Base-by-base conservation (phyloP, 345 rosid genomes). In the Populus ilicifolia region DNA sequence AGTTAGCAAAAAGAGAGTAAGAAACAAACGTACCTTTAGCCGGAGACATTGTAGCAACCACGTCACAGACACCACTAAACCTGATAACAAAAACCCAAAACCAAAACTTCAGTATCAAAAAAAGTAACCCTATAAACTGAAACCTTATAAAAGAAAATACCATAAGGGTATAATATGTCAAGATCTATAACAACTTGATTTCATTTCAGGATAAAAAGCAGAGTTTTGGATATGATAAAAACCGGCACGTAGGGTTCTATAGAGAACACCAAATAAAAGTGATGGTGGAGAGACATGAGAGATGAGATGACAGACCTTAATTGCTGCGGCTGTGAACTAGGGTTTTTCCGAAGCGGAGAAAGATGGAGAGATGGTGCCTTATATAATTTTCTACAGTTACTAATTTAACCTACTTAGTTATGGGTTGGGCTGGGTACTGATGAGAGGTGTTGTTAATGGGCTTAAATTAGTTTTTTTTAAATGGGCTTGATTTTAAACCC, bases 11-110 rank as follows among this genome's bases (percentile, higher is more conserved):
- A 44, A 39, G 11, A 2, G 8, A 43, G 71, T 13, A 18, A 35
- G 67, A 38, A 13, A 1, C 3, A 35, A 36, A 70, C 43, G 13
- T 76, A 84, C 87, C 89, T 84, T 82, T 86, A 8, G 68, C 72
- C 5, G 87, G 89, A 80, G 89, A 81, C 89, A 86, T 86, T 76
- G 76, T 27, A 62, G 43, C 2, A 63, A 70, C 35, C 33, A 35
- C 65, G 46, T 35, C 54, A 43, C 43, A 62, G 27, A 46, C 17
- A 33, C 65, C 23, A 39, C 14, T 23, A 43, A 10, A 69, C 54
- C 72, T 69, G 52, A 13, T 3, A 59, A n/a, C 6, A 59, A 69
- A 9, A 69, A 8, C 66, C 33, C 11, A 36, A 36, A 38, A 72
- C 2, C 75, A 72, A 36, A 72, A 69, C 21, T 6, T 21, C 16